Evolutionary conservation across 1,284 basidiomycete species (phyloP).

Genomic region (Cutaneotrichosporon cavernicola): DNA sequence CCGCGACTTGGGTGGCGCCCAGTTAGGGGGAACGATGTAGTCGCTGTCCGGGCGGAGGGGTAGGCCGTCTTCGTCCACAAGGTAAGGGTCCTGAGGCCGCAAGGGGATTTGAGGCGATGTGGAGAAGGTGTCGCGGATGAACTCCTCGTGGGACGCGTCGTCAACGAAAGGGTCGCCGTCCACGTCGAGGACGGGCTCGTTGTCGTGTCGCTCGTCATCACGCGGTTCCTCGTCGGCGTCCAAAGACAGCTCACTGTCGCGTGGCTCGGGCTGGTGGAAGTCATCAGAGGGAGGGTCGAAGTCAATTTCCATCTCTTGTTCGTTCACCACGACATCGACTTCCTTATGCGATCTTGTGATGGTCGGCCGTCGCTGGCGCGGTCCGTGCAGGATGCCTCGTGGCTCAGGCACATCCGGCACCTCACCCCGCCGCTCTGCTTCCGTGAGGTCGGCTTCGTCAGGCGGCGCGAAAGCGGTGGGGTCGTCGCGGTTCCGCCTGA

Average conservation of each 20-base stretch:
- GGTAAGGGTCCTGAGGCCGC: slow-evolving; percentile 25
- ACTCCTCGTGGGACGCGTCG: neutral
- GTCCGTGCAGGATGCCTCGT: neutral
- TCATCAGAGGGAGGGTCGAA: neutral
- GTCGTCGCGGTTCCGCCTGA: neutral
- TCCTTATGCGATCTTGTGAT: neutral
- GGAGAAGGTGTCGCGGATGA: neutral
- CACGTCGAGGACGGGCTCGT: neutral
- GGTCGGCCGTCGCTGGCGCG: neutral
- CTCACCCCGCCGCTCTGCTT: slow-evolving; percentile 1
- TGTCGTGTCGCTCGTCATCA: neutral
- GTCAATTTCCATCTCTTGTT: neutral
- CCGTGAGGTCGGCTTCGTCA: neutral
- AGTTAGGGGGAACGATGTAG: slow-evolving; percentile 27
- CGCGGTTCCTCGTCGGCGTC: too few species aligned
- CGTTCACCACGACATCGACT: too few species aligned
- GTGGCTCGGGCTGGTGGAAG: neutral
- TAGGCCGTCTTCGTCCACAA: slow-evolving; percentile 35
- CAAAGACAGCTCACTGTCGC: neutral
- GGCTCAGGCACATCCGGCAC: neutral
- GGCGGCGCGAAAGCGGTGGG: slow-evolving; percentile 4
- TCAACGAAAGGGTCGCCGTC: neutral
- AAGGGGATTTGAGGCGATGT: neutral
- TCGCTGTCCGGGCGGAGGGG: slow-evolving; percentile 25
- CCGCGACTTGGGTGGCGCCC: slow-evolving; percentile 12